Evolutionary conservation across 257 asterid species (phyloP).

Genomic region (Cordia subcordata): DNA sequence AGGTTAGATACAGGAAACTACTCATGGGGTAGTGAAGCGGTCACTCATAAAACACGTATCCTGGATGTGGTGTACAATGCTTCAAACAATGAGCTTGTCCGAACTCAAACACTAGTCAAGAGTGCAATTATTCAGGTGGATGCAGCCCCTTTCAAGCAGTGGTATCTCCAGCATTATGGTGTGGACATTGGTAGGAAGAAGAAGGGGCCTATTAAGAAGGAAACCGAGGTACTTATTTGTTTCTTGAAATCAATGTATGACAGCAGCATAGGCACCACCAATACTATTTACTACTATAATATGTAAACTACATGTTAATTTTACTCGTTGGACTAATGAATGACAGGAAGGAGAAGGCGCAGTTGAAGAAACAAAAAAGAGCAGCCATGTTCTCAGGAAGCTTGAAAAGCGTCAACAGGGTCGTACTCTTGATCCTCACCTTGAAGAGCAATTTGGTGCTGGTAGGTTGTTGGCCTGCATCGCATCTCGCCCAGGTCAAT

Average conservation of each 20-base stretch:
- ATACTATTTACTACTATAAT: too few species aligned
- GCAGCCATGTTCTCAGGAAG: constrained; percentile 46
- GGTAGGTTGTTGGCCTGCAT: constrained; percentile 50
- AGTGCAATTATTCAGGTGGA: constrained; percentile 40
- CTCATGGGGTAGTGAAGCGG: constrained; percentile 46
- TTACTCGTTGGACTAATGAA: background rate
- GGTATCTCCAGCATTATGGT: constrained; percentile 44
- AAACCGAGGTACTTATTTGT: constrained; percentile 26
- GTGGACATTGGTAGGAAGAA: constrained; percentile 40
- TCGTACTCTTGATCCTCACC: constrained; percentile 34
- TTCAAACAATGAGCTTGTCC: constrained; percentile 37
- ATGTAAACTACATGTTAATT: background rate
- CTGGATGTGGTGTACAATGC: constrained; percentile 41
- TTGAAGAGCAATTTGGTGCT: constrained; percentile 50
- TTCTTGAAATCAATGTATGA: too few species aligned
- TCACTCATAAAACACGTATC: constrained; percentile 34
- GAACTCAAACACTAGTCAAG: constrained; percentile 41
- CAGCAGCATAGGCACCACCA: too few species aligned
- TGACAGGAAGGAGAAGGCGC: constrained; percentile 39
- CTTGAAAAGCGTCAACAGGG: constrained; percentile 39
- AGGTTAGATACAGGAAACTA: constrained; percentile 41
- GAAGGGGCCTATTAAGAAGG: constrained; percentile 30
- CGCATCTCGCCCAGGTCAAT: constrained; percentile 55
- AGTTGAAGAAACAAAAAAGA: constrained; percentile 36
- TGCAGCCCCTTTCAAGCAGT: constrained; percentile 39